phyloP scores from a whole-genome alignment of 495 filamentous ascomycete species.

The Hyphodiscus hymeniophilus region DNA sequence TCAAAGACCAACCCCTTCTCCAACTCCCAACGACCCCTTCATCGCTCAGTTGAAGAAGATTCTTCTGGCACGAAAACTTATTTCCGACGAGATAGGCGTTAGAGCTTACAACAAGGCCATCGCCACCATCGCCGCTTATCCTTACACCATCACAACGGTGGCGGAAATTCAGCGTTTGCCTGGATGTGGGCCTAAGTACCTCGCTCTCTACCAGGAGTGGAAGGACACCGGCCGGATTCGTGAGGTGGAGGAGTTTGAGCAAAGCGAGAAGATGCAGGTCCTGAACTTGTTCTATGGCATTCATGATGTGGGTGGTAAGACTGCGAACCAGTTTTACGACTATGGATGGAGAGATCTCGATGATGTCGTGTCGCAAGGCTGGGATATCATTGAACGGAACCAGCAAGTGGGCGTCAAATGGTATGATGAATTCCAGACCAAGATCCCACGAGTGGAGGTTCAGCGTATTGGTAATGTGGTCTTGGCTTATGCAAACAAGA shows the following conservation, averaged over 20 bases:
- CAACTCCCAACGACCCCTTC: slow-evolving; percentile 69
- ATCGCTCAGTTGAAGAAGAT: slow-evolving; percentile 70
- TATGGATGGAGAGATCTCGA: slow-evolving; percentile 71
- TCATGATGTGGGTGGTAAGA: slow-evolving; percentile 83
- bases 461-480: slow-evolving; percentile 58
- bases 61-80: slow-evolving; percentile 57
- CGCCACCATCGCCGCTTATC: slow-evolving; percentile 76
- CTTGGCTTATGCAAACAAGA: slow-evolving; percentile 49
- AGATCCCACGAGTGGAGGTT: slow-evolving; percentile 67
- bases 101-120: slow-evolving; percentile 87
- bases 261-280: slow-evolving; percentile 52
- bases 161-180: slow-evolving; percentile 65
- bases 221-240: slow-evolving; percentile 46
- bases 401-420: slow-evolving; percentile 97
- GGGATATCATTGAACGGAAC: slow-evolving; percentile 62
- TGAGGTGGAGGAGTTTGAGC: slow-evolving; percentile 56
- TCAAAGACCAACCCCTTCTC: slow-evolving; percentile 62
- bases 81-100: slow-evolving; percentile 64
- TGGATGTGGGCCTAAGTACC: slow-evolving; percentile 75
- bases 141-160: slow-evolving; percentile 44
- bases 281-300: slow-evolving; percentile 69
- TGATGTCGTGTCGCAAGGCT: slow-evolving; percentile 78
- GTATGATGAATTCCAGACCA: slow-evolving; percentile 73
- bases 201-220: slow-evolving; percentile 71
- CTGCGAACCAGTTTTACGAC: slow-evolving; percentile 72